Percentiles rank a stretch among this genome's conserved stretches.
Conservation (phyloP, 164 flowering plant genomes). For the Kingdonia uniflora region DNA sequence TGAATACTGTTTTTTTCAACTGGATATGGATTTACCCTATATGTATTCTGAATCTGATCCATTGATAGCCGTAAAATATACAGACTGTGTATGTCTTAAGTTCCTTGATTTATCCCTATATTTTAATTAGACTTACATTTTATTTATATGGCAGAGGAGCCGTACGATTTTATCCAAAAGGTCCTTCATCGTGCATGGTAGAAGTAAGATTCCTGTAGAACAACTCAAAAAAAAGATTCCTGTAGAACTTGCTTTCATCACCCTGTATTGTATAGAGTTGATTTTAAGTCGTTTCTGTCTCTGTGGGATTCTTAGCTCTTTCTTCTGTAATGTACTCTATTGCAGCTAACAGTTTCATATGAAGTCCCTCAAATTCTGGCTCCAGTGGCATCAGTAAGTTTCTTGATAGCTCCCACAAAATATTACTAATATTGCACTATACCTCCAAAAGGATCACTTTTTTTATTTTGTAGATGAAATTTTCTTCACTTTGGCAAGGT, state of each 20-base stretch:
- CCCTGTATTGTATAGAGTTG: no score
- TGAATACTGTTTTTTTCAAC: no score
- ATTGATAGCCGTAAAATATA: no score
- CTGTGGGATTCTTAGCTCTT: no score
- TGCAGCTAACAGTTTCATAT: conserved; percentile 89
- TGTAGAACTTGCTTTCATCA: no score
- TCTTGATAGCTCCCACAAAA: not conserved
- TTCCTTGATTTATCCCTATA: not conserved
- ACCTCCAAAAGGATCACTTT: not conserved
- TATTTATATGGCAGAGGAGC: conserved; percentile 64
- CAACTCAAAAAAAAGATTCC: not conserved
- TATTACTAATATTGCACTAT: no score
- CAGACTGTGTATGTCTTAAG: not conserved
- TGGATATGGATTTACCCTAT: no score
- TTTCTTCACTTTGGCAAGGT: no score
- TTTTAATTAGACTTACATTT: not conserved
- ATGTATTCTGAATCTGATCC: no score
- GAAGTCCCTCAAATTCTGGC: conserved; percentile 65
- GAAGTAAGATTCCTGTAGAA: conserved; percentile 40
- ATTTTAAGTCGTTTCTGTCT: no score
- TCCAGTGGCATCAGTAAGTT: conserved; percentile 83
- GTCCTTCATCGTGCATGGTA: conserved; percentile 65
- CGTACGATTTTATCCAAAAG: conserved; percentile 84
- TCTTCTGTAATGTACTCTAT: conserved; percentile 6
- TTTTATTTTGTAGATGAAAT: no score